Conservation (phyloP, 1,139 yeast genomes). For the Saccharomyces hybrid region DNA sequence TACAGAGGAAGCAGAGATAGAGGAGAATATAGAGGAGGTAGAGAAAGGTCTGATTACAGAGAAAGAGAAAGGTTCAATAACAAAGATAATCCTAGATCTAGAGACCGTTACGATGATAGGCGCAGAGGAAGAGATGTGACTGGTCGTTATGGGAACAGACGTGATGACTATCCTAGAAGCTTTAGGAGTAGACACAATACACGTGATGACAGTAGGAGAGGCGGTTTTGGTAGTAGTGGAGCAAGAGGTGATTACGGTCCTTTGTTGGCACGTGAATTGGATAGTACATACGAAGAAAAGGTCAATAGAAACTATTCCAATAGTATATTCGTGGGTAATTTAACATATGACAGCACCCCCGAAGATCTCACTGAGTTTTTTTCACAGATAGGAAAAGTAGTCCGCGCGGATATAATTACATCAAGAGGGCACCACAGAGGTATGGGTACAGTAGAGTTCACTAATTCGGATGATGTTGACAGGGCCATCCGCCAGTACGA, state of each 20-base stretch:
- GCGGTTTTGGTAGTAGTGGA: slow-evolving; percentile 27
- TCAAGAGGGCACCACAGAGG: slow-evolving; percentile 81
- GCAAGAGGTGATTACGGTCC: slow-evolving; percentile 23
- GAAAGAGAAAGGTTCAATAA: slow-evolving; percentile 22
- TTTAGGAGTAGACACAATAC: slow-evolving; percentile 26
- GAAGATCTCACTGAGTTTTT: slow-evolving; percentile 55
- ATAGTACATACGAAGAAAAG: slow-evolving; percentile 33
- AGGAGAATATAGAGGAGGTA: slow-evolving; percentile 19
- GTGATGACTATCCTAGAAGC: slow-evolving; percentile 7
- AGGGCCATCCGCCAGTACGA: slow-evolving; percentile 68
- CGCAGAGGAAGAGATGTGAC: slow-evolving; percentile 27
- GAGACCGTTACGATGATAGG: slow-evolving; percentile 12
- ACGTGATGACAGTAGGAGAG: slow-evolving; percentile 16
- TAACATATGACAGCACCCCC: slow-evolving; percentile 59
- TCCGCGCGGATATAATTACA: slow-evolving; percentile 83
- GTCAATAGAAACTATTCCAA: slow-evolving; percentile 63
- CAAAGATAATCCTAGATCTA: slow-evolving; percentile 13
- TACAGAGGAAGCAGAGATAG: slow-evolving; percentile 20
- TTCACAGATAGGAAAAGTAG: slow-evolving; percentile 58
- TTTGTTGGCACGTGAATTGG: slow-evolving; percentile 26
- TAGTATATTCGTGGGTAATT: slow-evolving; percentile 65
- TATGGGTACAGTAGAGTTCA: slow-evolving; percentile 88
- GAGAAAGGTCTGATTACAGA: slow-evolving; percentile 12
- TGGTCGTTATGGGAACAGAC: slow-evolving; percentile 7
- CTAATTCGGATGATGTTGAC: slow-evolving; percentile 57